These are phyloP conservation scores for Gnaphalium uliginosum DNA, from an alignment of 129 eudicot genomes.

Conservation along the genomic window DNA sequence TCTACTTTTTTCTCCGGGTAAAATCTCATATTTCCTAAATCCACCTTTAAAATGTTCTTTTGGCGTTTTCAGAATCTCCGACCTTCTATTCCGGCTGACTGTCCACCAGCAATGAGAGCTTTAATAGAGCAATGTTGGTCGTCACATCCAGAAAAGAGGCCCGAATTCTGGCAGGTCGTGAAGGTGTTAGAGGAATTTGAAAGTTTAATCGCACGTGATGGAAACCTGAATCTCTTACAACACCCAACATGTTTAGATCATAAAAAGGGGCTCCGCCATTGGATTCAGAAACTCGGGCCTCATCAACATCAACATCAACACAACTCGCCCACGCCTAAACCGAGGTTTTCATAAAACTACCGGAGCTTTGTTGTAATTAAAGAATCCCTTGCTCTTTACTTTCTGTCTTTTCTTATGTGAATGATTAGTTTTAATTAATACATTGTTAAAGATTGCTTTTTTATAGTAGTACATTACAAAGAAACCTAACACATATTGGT, in stretches of 20 bases:
- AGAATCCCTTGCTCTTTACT: conserved; percentile 19
- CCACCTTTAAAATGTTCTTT: not conserved
- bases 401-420: conserved; percentile 28
- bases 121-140: conserved; percentile 94
- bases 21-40: not conserved
- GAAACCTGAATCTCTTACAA: conserved; percentile 64
- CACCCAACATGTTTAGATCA: conserved; percentile 59
- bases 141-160: conserved; percentile 74
- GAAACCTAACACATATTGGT: conserved; percentile 9
- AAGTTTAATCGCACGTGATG: conserved; percentile 60
- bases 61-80: conserved; percentile 66
- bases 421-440: conserved; percentile 37
- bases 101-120: conserved; percentile 79
- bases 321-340: conserved; percentile 52
- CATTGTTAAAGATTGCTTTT: conserved; percentile 31
- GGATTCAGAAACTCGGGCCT: conserved; percentile 76
- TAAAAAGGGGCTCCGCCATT: conserved; percentile 76
- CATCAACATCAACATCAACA: conserved; percentile 32
- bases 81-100: conserved; percentile 63
- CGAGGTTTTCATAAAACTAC: conserved; percentile 55
- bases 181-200: conserved; percentile 82
- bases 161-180: conserved; percentile 89
- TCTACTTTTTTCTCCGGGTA: not conserved
- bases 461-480: conserved; percentile 3
- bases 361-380: conserved; percentile 40